Percentiles rank a stretch among this genome's conserved stretches.
These are phyloP conservation scores for Lagenaria siceraria DNA, from an alignment of 306 rosid genomes.

Conservation along the genomic window DNA sequence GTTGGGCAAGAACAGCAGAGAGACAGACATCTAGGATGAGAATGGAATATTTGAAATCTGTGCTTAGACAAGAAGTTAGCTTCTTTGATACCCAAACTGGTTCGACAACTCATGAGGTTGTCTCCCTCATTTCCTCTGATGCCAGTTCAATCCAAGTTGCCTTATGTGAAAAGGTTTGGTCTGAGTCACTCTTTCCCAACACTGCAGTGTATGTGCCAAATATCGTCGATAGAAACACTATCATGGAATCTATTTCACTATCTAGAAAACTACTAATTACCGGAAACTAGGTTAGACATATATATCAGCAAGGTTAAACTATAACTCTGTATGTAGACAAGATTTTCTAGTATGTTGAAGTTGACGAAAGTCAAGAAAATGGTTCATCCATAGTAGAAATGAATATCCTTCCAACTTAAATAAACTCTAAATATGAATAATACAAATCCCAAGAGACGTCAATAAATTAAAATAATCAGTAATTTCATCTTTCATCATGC, in stretches of 20 bases:
- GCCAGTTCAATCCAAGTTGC: slow-evolving; percentile 77
- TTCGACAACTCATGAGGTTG: slow-evolving; percentile 70
- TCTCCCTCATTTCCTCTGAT: slow-evolving; percentile 63
- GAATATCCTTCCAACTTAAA: not conserved
- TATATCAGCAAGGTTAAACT: not conserved
- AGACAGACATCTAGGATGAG: slow-evolving; percentile 82
- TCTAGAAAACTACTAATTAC: not conserved
- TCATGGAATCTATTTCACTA: not conserved
- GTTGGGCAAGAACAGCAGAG: slow-evolving; percentile 85
- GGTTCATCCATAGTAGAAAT: not conserved
- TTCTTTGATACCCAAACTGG: slow-evolving; percentile 62
- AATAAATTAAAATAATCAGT: not conserved
- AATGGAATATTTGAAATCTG: slow-evolving; percentile 66
- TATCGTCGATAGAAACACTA: not conserved
- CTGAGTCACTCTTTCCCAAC: not conserved
- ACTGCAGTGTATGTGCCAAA: not conserved
- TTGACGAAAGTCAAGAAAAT: not conserved
- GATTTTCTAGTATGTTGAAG: not conserved
- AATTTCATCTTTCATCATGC: slow-evolving; percentile 3
- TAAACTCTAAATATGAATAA: not conserved
- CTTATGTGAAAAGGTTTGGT: slow-evolving; percentile 60
- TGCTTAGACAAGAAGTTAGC: slow-evolving; percentile 80
- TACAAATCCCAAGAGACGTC: not conserved
- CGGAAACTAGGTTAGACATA: not conserved
- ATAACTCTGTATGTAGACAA: not conserved